phyloP scores from a whole-genome alignment of 768 basidiomycete species.

The Phylloporus rhodoxanthus region DNA sequence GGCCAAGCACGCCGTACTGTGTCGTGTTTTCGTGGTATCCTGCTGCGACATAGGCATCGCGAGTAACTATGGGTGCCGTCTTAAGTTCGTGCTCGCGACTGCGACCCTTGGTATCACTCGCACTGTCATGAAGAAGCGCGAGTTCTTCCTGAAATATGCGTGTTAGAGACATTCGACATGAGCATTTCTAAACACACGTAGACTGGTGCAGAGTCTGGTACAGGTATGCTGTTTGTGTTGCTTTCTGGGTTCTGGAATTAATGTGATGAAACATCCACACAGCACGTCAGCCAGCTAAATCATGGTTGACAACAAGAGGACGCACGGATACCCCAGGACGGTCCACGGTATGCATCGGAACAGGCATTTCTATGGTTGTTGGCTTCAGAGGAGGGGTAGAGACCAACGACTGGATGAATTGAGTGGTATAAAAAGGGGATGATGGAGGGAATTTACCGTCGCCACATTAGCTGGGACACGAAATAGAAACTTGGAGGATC shows the following conservation, averaged over 20 bases:
- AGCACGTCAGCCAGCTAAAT: neutral
- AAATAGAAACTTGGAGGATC: constrained; percentile 6
- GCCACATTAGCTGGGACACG: constrained; percentile 6
- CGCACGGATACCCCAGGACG: constrained; percentile 4
- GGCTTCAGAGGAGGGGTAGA: constrained; percentile 1
- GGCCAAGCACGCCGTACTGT: constrained; percentile 64
- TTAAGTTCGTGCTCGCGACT: constrained; percentile 30
- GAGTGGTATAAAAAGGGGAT: constrained; percentile 5
- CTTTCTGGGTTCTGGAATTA: constrained; percentile 8
- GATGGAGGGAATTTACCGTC: constrained; percentile 13
- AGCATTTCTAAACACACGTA: constrained; percentile 21
- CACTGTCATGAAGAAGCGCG: constrained; percentile 25
- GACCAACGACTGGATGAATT: constrained; percentile 8
- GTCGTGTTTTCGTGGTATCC: constrained; percentile 31
- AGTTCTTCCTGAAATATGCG: constrained; percentile 25
- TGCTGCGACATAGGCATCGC: constrained; percentile 40
- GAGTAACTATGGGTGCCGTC: constrained; percentile 49
- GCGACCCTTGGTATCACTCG: constrained; percentile 15
- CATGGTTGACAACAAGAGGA: neutral
- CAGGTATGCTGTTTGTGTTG: neutral
- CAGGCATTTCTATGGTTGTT: constrained; percentile 11
- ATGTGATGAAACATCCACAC: neutral
- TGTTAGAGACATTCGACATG: neutral
- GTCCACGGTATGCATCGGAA: constrained; percentile 5
- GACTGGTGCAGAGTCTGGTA: constrained; percentile 7